A percentile compares a stretch with the other conserved stretches of the same genome.
These are phyloP conservation scores for Venustampulla echinocandica DNA, from an alignment of 495 filamentous ascomycete genomes.

Conservation along the genomic window DNA sequence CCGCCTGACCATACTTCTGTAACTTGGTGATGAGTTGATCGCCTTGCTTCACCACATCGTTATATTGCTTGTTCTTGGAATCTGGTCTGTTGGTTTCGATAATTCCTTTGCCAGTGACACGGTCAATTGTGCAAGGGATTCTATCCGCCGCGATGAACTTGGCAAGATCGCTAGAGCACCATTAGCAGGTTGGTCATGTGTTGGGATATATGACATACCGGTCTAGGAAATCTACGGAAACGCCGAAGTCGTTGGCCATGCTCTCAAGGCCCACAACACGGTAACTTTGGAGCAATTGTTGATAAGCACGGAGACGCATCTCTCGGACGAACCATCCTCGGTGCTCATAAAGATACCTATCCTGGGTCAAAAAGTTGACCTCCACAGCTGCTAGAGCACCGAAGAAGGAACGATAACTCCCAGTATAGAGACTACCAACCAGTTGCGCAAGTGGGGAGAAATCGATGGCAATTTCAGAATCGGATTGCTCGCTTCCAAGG, in stretches of 20 bases:
- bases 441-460: slow-evolving; percentile 73
- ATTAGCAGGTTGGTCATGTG: slow-evolving; percentile 10
- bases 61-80: slow-evolving; percentile 98
- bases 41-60: slow-evolving; percentile 92
- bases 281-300: slow-evolving; percentile 95
- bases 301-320: slow-evolving; percentile 92
- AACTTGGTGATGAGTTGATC: slow-evolving; percentile 96
- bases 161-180: slow-evolving; percentile 68
- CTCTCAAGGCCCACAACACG: slow-evolving; percentile 88
- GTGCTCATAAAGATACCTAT: slow-evolving; percentile 91
- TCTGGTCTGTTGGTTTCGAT: slow-evolving; percentile 97
- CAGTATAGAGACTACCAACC: slow-evolving; percentile 83
- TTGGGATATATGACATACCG: slow-evolving; percentile 45
- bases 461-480: slow-evolving; percentile 68
- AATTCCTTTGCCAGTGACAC: slow-evolving; percentile 76
- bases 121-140: slow-evolving; percentile 93
- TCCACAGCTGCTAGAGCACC: slow-evolving; percentile 83
- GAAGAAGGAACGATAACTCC: slow-evolving; percentile 91
- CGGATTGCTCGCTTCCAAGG: slow-evolving; percentile 61
- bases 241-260: slow-evolving; percentile 95
- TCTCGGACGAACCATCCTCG: slow-evolving; percentile 93
- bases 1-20: slow-evolving; percentile 96
- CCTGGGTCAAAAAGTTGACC: slow-evolving; percentile 85
- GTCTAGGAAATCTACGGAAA: slow-evolving; percentile 91
- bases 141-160: slow-evolving; percentile 94